Conservation (phyloP, 306 rosid species). For the Arachis hypogaea region DNA sequence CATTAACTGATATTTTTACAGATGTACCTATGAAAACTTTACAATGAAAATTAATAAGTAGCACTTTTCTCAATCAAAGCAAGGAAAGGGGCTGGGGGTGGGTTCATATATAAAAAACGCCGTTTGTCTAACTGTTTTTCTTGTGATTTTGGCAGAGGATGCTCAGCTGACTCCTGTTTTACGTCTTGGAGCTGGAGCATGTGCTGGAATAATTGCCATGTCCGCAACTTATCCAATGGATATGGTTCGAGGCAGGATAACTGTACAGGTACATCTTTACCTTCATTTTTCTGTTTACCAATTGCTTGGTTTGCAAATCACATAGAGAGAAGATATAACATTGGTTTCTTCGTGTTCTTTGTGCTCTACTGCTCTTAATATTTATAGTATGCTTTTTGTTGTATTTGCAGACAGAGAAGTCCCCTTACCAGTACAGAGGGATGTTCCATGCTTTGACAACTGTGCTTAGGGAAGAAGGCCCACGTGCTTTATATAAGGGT, state of each 20-base stretch:
- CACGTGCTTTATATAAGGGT: constrained; percentile 92
- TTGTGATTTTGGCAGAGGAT: constrained; percentile 56
- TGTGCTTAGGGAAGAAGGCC: constrained; percentile 84
- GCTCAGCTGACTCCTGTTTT: constrained; percentile 85
- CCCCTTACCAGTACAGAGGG: constrained; percentile 92
- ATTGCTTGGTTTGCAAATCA: constrained; percentile 14
- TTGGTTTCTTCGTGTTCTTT: constrained; percentile 5
- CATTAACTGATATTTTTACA: neutral
- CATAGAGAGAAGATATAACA: neutral
- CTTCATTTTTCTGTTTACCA: neutral
- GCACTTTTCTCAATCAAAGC: neutral
- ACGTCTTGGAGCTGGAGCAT: constrained; percentile 96
- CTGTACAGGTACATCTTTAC: constrained; percentile 79
- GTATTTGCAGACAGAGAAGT: constrained; percentile 71
- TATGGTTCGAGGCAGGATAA: constrained; percentile 95
- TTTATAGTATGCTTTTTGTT: constrained; percentile 21
- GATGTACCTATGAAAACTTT: neutral
- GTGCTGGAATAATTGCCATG: constrained; percentile 97
- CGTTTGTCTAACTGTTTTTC: constrained; percentile 10
- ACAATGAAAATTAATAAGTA: neutral
- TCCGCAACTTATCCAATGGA: constrained; percentile 98
- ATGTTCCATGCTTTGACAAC: constrained; percentile 88
- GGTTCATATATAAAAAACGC: neutral
- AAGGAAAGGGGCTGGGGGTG: neutral
- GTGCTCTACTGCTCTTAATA: constrained; percentile 16